Evolutionary conservation across 2,329 filamentous ascomycete genomes (phyloP).

Genomic region (Colletotrichum plurivorum): DNA sequence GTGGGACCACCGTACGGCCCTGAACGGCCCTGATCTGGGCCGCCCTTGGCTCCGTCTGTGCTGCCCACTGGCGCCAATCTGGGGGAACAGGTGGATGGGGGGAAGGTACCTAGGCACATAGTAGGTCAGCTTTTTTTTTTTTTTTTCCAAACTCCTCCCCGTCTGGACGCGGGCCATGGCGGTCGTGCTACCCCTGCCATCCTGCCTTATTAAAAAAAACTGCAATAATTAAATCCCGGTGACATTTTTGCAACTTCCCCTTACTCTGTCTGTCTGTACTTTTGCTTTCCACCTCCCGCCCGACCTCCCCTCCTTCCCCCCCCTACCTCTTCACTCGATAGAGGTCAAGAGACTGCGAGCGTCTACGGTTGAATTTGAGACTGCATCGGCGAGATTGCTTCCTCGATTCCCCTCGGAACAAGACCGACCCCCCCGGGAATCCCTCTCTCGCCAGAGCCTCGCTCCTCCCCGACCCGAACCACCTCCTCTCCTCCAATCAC

Average conservation of each 20-base stretch:
- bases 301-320: conserved; percentile 9
- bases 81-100: conserved; percentile 34
- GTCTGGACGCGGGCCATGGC: conserved; percentile 1
- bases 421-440: background rate
- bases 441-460: conserved; percentile 23
- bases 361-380: conserved; percentile 31
- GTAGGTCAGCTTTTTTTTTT: conserved; percentile 30
- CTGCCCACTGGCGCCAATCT: conserved; percentile 40
- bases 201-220: conserved; percentile 40
- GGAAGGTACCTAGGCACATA: conserved; percentile 14
- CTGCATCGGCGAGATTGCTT: conserved; percentile 22
- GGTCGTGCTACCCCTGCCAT: conserved; percentile 40
- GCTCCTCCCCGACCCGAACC: conserved; percentile 27
- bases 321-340: conserved; percentile 29
- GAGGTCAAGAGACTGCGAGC: conserved; percentile 37
- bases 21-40: conserved; percentile 35
- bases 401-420: conserved; percentile 11
- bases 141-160: background rate
- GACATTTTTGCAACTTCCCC: conserved; percentile 42
- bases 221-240: conserved; percentile 41
- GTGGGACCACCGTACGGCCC: conserved; percentile 36
- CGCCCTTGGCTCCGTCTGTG: conserved; percentile 41
- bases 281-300: conserved; percentile 28
- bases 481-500: conserved; percentile 15
- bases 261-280: conserved; percentile 32